phyloP scores from a whole-genome alignment of 371 early-diverging fungal species.

The Actinomucor elegans region DNA sequence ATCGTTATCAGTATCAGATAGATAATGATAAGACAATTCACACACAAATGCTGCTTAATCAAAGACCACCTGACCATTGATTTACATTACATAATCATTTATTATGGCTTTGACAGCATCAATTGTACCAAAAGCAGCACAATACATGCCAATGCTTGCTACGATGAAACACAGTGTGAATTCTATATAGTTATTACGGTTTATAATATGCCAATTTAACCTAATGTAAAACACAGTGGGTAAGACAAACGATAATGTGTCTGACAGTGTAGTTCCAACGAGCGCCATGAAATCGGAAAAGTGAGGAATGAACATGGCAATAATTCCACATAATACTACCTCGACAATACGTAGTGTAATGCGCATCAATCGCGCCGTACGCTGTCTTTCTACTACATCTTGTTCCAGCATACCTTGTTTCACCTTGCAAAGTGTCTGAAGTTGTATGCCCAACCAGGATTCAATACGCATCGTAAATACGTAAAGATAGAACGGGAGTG shows the following conservation, averaged over 20 bases:
- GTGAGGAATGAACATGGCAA: slow-evolving; percentile 77
- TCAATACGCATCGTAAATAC: slow-evolving; percentile 72
- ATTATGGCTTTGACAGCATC: slow-evolving; percentile 65
- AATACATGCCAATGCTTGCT: slow-evolving; percentile 61
- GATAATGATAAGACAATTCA: no score
- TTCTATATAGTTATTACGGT: slow-evolving; percentile 30
- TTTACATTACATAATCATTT: slow-evolving; percentile 13
- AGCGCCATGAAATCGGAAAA: slow-evolving; percentile 82
- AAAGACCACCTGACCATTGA: no score
- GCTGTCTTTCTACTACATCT: slow-evolving; percentile 25
- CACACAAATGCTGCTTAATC: neutral
- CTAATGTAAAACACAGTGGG: slow-evolving; percentile 78
- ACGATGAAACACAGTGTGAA: slow-evolving; percentile 55
- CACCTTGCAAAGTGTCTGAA: no score
- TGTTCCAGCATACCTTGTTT: no score
- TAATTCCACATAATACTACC: slow-evolving; percentile 44
- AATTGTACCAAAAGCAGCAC: slow-evolving; percentile 69
- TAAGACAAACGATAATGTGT: slow-evolving; percentile 76
- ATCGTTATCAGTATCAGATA: no score
- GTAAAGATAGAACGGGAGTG: slow-evolving; percentile 80
- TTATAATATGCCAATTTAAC: slow-evolving; percentile 53
- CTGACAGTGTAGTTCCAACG: slow-evolving; percentile 77
- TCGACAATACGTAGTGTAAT: slow-evolving; percentile 54
- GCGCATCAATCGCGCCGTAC: slow-evolving; percentile 40
- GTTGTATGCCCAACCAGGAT: slow-evolving; percentile 34